A percentile compares a stretch with the other conserved stretches of the same genome.
Conservation (phyloP, 257 asterid genomes). For the Solanum clarkiae region DNA sequence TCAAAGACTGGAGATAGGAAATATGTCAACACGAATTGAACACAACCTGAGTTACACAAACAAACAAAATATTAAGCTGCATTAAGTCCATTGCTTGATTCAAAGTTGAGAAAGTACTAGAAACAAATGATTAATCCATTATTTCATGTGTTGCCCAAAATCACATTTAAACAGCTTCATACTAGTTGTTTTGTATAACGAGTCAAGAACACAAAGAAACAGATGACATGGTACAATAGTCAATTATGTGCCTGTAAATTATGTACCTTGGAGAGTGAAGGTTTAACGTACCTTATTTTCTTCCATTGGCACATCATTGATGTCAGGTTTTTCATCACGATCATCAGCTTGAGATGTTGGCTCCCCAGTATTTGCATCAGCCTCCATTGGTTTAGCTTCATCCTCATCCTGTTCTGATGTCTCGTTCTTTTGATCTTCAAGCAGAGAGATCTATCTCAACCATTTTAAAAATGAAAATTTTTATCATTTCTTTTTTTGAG, state of each 20-base stretch:
- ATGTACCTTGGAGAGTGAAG: background rate
- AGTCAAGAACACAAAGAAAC: background rate
- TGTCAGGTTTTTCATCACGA: slow-evolving; percentile 70
- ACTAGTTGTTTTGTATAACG: background rate
- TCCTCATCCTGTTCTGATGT: slow-evolving; percentile 51
- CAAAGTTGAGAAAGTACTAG: background rate
- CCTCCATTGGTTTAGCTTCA: slow-evolving; percentile 45
- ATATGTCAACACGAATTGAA: background rate
- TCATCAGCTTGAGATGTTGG: slow-evolving; percentile 35
- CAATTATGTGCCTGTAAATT: background rate
- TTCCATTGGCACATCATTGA: slow-evolving; percentile 67
- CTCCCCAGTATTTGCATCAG: slow-evolving; percentile 18
- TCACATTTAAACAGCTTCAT: background rate
- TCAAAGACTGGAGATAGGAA: background rate
- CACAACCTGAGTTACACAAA: background rate
- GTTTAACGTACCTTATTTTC: slow-evolving; percentile 39
- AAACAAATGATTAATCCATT: background rate
- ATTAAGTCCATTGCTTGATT: background rate
- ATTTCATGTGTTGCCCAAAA: background rate
- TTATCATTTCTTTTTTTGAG: background rate
- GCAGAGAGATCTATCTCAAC: slow-evolving; percentile 43
- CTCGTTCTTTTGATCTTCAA: slow-evolving; percentile 72
- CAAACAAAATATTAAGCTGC: background rate
- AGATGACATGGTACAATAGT: background rate
- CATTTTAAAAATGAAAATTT: background rate